Evolutionary conservation across 352 stramenopile species (phyloP), one percentile per base, ranked within the genome.

Genomic region (Phytophthora foliorum): DNA sequence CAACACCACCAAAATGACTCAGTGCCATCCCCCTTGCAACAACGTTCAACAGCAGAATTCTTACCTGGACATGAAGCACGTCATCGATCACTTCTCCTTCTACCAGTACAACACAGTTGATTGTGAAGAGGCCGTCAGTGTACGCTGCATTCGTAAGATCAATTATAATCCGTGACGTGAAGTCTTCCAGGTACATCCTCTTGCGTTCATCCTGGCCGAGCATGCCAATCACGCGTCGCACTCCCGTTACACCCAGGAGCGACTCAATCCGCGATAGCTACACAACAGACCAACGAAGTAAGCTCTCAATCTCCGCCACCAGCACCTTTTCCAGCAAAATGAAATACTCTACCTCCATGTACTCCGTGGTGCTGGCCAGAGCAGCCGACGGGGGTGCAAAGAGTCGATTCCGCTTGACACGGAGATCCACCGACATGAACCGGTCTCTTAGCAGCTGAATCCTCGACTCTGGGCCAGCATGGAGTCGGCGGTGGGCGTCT

Each of bases 41-140:
- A 58, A 14, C 5, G 24, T 5, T 19, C 41, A 55, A 31, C 13
- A 39, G 45, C 9, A 57, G 19, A 1, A 42, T 17, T 60, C 75
- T 38, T 82, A 94, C 89, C 68, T 98, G 81, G 22, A 97, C 84
- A 62, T 96, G 85, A 36, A 98, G 78, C 7, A 98, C 78, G 53
- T 97, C 95, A 72, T 98, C 90, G 58, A 97, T 84, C n/a, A 98
- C 86, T 79, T 97, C 86, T 39, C 96, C 96, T 75, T 98, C 91
- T 5, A 98, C 93, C 10, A 99, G 66, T 7, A 98, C 89, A 10
- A 98, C 84, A 56, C 88, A 97, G 70, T 98, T 97, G 67, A 98
- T 81, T 6, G 93, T 97, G 57, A 98, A 97, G 19, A 98, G 67
- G 2, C 92, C 92, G 38, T 94, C 84, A 13, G 90, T 95, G 63